phyloP scores from a whole-genome alignment of 164 flowering plant species.

The Vitis amurensis region DNA sequence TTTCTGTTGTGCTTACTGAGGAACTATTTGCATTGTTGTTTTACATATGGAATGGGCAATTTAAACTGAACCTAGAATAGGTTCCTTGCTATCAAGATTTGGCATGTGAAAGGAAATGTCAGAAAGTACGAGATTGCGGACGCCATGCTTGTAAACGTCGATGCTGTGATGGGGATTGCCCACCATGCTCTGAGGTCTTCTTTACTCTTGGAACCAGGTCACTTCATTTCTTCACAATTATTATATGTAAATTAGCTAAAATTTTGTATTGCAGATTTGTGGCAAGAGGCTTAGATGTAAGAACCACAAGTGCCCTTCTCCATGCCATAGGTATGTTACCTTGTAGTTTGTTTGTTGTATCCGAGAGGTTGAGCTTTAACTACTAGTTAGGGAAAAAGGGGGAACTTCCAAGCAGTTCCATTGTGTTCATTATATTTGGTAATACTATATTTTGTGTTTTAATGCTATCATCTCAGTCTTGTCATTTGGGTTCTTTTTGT shows the following conservation, averaged over 20 bases:
- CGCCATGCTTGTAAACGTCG: conserved; percentile 94
- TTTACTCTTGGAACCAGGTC: not conserved
- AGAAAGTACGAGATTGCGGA: conserved; percentile 75
- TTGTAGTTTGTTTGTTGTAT: not conserved
- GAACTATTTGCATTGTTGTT: not conserved
- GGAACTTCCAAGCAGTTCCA: not conserved
- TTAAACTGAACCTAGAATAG: conserved; percentile 51
- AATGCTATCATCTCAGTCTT: no score
- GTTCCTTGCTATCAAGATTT: conserved; percentile 95
- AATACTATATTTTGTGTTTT: no score
- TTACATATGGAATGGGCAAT: not conserved
- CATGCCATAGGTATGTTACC: conserved; percentile 74
- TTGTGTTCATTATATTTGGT: not conserved
- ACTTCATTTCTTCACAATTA: not conserved
- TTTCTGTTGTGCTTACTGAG: not conserved
- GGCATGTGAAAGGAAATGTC: conserved; percentile 88
- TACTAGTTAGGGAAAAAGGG: not conserved
- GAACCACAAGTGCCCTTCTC: conserved; percentile 94
- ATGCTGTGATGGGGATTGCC: conserved; percentile 94
- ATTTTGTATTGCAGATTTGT: conserved; percentile 59
- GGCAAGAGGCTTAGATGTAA: conserved; percentile 82
- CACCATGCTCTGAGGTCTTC: conserved; percentile 88
- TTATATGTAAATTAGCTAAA: conserved; percentile 6
- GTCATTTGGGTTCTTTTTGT: no score
- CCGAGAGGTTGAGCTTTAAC: not conserved